These are phyloP conservation scores for Phallus indusiatus DNA, from an alignment of 768 basidiomycete species.

Conservation along the genomic window DNA sequence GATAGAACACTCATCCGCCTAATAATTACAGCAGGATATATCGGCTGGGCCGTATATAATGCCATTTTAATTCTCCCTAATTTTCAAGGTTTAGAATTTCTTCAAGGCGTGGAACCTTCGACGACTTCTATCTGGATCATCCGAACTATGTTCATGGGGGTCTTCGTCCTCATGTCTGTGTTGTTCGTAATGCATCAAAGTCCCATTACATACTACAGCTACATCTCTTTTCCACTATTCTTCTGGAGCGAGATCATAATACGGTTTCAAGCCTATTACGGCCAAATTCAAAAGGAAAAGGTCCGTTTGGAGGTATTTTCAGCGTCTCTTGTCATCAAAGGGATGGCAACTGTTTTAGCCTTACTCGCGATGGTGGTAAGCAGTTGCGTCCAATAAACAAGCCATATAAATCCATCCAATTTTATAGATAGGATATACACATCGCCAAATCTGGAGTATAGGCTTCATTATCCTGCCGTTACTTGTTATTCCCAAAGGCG, in stretches of 20 bases:
- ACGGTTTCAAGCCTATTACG: background rate
- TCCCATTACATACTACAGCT: slow-evolving; percentile 67
- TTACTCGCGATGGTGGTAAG: slow-evolving; percentile 70
- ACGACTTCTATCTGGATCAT: slow-evolving; percentile 2
- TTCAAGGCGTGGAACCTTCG: background rate
- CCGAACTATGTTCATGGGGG: slow-evolving; percentile 20
- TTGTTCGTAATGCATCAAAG: slow-evolving; percentile 55
- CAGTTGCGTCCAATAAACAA: slow-evolving; percentile 7
- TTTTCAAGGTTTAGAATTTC: background rate
- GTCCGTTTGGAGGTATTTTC: background rate
- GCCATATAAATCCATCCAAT: background rate
- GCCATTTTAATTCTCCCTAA: slow-evolving; percentile 41
- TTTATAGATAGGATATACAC: slow-evolving; percentile 58
- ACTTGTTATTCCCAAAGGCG: slow-evolving; percentile 35
- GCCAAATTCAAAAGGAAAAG: background rate
- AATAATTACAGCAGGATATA: slow-evolving; percentile 64
- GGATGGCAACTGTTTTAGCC: slow-evolving; percentile 28
- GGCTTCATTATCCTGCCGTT: slow-evolving; percentile 62
- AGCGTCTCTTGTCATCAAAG: slow-evolving; percentile 18
- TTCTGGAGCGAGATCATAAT: slow-evolving; percentile 54
- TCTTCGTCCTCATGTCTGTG: slow-evolving; percentile 30
- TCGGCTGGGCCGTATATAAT: slow-evolving; percentile 68
- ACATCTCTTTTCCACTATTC: slow-evolving; percentile 64
- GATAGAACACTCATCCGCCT: slow-evolving; percentile 62
- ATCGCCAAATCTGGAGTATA: slow-evolving; percentile 63